phyloP scores from a whole-genome alignment of 2,329 filamentous ascomycete genomes.

The Ramularia collo-cygni region DNA sequence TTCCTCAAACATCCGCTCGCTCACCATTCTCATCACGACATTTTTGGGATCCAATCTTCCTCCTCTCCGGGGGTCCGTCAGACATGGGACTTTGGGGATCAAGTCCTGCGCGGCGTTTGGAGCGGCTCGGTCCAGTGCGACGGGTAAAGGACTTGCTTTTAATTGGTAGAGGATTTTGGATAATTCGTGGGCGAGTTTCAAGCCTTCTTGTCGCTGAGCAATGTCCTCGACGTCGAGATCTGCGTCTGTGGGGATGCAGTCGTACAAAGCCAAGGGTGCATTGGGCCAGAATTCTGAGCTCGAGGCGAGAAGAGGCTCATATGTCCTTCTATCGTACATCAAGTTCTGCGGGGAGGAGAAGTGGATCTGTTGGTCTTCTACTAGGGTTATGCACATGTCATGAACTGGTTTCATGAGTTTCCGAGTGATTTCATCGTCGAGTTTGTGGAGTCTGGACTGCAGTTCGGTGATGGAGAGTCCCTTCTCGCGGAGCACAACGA shows the following conservation, averaged over 20 bases:
- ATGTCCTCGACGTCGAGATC: conserved; percentile 28
- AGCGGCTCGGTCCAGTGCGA: conserved; percentile 48
- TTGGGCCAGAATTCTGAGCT: conserved; percentile 60
- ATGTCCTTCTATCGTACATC: conserved; percentile 61
- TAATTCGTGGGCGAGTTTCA: conserved; percentile 35
- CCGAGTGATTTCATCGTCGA: background rate
- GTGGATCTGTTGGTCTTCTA: conserved; percentile 20
- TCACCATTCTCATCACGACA: conserved; percentile 45
- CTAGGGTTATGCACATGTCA: background rate
- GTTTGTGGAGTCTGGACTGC: conserved; percentile 7
- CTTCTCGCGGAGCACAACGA: conserved; percentile 18
- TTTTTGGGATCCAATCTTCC: conserved; percentile 38
- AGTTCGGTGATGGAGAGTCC: conserved; percentile 5
- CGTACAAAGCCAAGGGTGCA: conserved; percentile 52
- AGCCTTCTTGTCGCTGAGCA: conserved; percentile 16
- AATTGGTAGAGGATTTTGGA: conserved; percentile 40
- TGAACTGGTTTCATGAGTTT: conserved; percentile 4
- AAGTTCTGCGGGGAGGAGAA: conserved; percentile 32
- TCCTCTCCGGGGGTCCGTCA: conserved; percentile 44
- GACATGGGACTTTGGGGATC: conserved; percentile 41
- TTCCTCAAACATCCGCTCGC: conserved; percentile 50
- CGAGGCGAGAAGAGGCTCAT: conserved; percentile 59
- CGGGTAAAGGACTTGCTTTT: conserved; percentile 33
- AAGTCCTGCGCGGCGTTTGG: conserved; percentile 54
- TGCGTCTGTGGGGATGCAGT: conserved; percentile 53